Conservation (phyloP, 805 yeast species). For the Kuraishia ogatae region DNA sequence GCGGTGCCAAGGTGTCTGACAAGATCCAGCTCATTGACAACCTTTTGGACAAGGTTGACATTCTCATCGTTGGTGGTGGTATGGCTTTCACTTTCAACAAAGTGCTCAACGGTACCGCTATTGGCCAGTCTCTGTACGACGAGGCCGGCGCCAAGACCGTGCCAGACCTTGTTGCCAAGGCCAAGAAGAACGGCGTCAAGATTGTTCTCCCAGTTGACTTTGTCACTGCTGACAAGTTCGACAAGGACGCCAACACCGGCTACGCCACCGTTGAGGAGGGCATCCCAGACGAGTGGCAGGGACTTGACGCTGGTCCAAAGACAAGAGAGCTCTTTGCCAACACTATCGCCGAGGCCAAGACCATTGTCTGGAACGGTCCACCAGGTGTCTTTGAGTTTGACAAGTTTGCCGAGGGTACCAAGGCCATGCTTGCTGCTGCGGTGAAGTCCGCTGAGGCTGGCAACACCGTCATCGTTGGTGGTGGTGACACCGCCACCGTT, state of each 20-base stretch:
- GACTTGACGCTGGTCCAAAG: conserved; percentile 93
- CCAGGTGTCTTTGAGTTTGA: conserved; percentile 99
- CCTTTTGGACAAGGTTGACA: conserved; percentile 90
- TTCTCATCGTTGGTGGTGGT: conserved; percentile 97
- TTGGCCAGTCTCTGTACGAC: conserved; percentile 91
- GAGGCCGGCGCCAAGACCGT: conserved; percentile 94
- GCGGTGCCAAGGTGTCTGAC: conserved; percentile 99
- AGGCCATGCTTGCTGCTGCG: conserved; percentile 80
- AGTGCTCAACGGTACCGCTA: conserved; percentile 73
- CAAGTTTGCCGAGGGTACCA: conserved; percentile 85
- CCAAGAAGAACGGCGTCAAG: conserved; percentile 92
- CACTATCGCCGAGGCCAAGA: conserved; percentile 88
- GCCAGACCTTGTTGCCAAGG: conserved; percentile 87
- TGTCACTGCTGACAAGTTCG: conserved; percentile 91
- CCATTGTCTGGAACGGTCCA: conserved; percentile 99
- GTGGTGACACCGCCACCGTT: conserved; percentile 99
- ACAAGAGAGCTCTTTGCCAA: conserved; percentile 70
- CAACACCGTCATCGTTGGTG: conserved; percentile 94
- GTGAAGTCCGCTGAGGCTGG: conserved; percentile 83
- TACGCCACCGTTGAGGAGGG: conserved; percentile 84
- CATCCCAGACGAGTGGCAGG: conserved; percentile 92
- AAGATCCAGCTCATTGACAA: conserved; percentile 98
- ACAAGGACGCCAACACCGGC: conserved; percentile 82
- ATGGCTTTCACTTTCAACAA: conserved; percentile 99
- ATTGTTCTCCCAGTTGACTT: conserved; percentile 92